Conservation (phyloP, 1,284 basidiomycete species). For the Pascua guehoae region DNA sequence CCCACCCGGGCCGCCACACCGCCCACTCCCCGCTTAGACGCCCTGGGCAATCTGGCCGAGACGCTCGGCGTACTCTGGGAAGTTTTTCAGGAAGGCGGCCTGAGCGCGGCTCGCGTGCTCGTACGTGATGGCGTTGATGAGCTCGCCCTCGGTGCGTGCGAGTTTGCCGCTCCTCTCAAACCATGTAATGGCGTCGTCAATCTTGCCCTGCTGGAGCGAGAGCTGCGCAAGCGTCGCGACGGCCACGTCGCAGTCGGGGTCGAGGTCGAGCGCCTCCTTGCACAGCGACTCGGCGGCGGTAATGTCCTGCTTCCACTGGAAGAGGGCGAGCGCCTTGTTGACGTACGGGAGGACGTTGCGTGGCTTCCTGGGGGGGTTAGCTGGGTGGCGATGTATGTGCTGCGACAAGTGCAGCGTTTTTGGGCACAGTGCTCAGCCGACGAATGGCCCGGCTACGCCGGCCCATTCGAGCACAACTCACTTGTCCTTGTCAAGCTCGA, state of each 20-base stretch:
- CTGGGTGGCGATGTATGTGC: conserved; percentile 46
- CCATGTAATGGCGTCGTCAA: conserved; percentile 80
- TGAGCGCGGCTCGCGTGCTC: conserved; percentile 73
- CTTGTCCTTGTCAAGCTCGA: conserved; percentile 75
- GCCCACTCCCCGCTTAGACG: conserved; percentile 21
- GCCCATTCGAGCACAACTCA: too few species aligned
- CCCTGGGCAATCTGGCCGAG: conserved; percentile 49
- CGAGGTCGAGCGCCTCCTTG: conserved; percentile 78
- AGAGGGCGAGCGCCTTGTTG: conserved; percentile 93
- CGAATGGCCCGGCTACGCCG: too few species aligned
- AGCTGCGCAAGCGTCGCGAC: conserved; percentile 94
- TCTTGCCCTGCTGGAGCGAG: conserved; percentile 83
- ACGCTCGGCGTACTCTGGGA: conserved; percentile 67
- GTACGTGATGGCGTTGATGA: conserved; percentile 80
- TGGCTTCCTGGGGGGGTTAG: conserved; percentile 36
- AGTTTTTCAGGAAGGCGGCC: conserved; percentile 72
- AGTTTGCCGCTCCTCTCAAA: conserved; percentile 81
- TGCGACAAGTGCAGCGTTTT: too few species aligned
- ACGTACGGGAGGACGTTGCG: conserved; percentile 90
- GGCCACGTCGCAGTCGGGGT: conserved; percentile 93
- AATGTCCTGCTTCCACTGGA: conserved; percentile 94
- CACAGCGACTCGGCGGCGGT: conserved; percentile 78
- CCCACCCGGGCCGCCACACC: background rate
- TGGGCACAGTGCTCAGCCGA: conserved; percentile 30
- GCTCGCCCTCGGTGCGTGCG: conserved; percentile 85